Evolutionary conservation across 768 basidiomycete genomes (phyloP).

Genomic region (Butyriboletus loyo): DNA sequence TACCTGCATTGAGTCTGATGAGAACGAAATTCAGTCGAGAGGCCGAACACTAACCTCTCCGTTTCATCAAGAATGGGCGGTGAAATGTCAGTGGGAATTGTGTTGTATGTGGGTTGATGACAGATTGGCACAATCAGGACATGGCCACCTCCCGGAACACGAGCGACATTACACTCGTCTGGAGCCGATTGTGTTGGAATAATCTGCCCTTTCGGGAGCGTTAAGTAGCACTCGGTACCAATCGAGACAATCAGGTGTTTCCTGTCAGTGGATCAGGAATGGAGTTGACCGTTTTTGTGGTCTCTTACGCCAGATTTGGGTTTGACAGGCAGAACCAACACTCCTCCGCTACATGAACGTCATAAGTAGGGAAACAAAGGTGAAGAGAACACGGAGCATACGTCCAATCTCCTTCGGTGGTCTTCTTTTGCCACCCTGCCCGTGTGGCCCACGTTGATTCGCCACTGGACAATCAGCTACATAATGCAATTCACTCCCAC

Average conservation of each 20-base stretch:
- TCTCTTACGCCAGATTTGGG: slow-evolving; percentile 76
- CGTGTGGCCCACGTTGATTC: slow-evolving; percentile 44
- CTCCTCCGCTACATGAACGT: slow-evolving; percentile 62
- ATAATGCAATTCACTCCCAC: slow-evolving; percentile 82
- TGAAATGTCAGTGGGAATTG: slow-evolving; percentile 77
- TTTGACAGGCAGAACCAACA: slow-evolving; percentile 99
- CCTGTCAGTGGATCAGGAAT: slow-evolving; percentile 37
- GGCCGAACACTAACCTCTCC: slow-evolving; percentile 53
- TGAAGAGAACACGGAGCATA: slow-evolving; percentile 39
- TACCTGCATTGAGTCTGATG: slow-evolving; percentile 45
- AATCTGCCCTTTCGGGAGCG: slow-evolving; percentile 95
- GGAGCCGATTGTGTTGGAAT: slow-evolving; percentile 69
- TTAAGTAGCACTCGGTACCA: slow-evolving; percentile 90
- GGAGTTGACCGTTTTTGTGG: not conserved
- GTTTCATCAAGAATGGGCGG: slow-evolving; percentile 79
- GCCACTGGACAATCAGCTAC: slow-evolving; percentile 83
- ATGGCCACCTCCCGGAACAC: slow-evolving; percentile 93
- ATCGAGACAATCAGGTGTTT: slow-evolving; percentile 97
- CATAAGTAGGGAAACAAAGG: not conserved
- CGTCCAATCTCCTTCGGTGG: slow-evolving; percentile 79
- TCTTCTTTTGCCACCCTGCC: slow-evolving; percentile 37
- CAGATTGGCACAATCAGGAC: slow-evolving; percentile 91
- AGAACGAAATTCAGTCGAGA: slow-evolving; percentile 1
- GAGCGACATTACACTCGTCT: slow-evolving; percentile 35
- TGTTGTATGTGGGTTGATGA: slow-evolving; percentile 85